These are phyloP conservation scores for Pouteria glomerata DNA, from an alignment of 148 eudicot species.

Conservation along the genomic window DNA sequence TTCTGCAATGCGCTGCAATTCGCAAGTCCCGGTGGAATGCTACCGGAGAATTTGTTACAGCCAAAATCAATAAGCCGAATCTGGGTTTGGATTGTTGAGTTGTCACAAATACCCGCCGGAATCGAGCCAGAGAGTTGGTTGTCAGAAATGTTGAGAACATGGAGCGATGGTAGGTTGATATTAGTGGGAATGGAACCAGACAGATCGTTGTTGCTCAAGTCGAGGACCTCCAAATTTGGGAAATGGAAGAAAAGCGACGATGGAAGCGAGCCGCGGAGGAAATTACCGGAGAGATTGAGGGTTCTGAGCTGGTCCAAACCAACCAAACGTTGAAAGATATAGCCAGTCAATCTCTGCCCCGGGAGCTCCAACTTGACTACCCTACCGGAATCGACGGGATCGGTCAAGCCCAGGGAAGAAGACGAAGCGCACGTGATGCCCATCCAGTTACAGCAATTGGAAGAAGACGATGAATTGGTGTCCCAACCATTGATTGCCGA, in stretches of 20 bases:
- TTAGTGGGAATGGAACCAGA: constrained; percentile 4
- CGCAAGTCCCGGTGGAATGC: constrained; percentile 16
- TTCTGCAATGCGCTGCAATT: constrained; percentile 26
- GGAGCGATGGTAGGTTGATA: constrained; percentile 19
- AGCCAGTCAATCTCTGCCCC: constrained; percentile 14
- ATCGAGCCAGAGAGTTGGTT: constrained; percentile 9
- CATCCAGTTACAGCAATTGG: constrained; percentile 27
- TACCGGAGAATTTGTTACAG: constrained; percentile 11
- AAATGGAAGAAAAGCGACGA: constrained; percentile 11
- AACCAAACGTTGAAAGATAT: constrained; percentile 12
- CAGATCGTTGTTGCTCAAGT: constrained; percentile 22
- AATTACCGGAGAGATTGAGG: constrained; percentile 30
- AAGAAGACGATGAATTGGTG: constrained; percentile 1
- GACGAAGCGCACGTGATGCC: constrained; percentile 19
- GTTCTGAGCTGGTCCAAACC: constrained; percentile 14
- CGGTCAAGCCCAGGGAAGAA: background rate
- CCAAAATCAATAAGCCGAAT: constrained; percentile 8
- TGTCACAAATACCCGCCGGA: constrained; percentile 14
- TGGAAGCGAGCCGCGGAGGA: constrained; percentile 17
- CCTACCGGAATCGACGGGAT: constrained; percentile 11
- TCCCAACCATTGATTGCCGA: constrained; percentile 19
- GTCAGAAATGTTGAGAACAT: constrained; percentile 11
- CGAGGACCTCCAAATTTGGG: constrained; percentile 14
- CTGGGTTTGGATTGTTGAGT: constrained; percentile 12
- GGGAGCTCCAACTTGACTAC: constrained; percentile 22